These are phyloP conservation scores for Raddia guianensis DNA, from an alignment of 176 grass and related monocot genomes.

Conservation along the genomic window DNA sequence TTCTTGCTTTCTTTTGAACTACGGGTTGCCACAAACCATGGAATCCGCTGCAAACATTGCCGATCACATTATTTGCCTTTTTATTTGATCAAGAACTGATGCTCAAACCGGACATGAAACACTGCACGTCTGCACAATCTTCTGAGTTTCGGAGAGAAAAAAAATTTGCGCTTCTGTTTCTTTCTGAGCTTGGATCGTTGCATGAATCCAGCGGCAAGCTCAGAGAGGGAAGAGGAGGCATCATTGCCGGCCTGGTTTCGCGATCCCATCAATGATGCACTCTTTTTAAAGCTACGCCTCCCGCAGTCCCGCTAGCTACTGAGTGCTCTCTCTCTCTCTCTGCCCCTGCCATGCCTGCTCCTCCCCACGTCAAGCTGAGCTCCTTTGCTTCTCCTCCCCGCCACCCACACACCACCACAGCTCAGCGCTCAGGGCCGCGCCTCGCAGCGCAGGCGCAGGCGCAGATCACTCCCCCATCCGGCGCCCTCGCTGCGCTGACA, in stretches of 20 bases:
- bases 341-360: constrained; percentile 11
- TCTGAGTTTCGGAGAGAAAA: background rate
- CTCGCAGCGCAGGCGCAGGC: background rate
- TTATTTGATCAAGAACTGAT: background rate
- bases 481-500: background rate
- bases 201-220: background rate
- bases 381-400: constrained; percentile 31
- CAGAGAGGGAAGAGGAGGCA: background rate
- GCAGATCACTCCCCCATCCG: constrained; percentile 30
- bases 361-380: constrained; percentile 53
- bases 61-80: background rate
- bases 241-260: background rate
- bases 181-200: background rate
- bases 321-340: constrained; percentile 26
- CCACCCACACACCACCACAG: constrained; percentile 7
- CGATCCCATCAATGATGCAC: background rate
- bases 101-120: background rate
- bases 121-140: background rate
- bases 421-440: background rate
- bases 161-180: background rate
- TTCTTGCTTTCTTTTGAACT: background rate
- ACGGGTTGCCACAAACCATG: background rate
- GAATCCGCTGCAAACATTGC: background rate
- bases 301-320: background rate
- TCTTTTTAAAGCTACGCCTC: background rate